These are phyloP conservation scores for Tetramitus jugosus DNA, from an alignment of 208 protist genomes.

Conservation along the genomic window DNA sequence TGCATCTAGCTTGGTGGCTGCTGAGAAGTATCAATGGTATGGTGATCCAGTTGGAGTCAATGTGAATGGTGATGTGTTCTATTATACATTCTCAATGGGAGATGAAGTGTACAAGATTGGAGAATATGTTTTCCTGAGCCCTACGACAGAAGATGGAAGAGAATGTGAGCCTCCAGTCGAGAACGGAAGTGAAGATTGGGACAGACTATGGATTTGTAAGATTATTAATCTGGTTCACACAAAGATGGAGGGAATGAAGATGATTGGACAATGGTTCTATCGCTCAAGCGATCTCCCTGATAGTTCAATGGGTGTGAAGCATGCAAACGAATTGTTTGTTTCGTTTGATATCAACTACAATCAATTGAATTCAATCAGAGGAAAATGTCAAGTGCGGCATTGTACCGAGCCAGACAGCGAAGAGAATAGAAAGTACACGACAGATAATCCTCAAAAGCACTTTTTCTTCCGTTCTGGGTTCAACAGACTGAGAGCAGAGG, in stretches of 20 bases:
- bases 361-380: neutral
- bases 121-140: too few species aligned
- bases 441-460: neutral
- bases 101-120: too few species aligned
- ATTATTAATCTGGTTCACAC: constrained; percentile 4
- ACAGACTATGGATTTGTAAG: constrained; percentile 8
- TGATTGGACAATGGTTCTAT: constrained; percentile 16
- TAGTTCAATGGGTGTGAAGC: neutral
- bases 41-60: neutral
- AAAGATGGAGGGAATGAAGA: neutral
- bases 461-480: constrained; percentile 14
- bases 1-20: neutral
- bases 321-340: neutral
- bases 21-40: neutral
- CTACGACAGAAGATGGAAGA: neutral
- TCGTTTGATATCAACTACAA: neutral
- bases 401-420: neutral
- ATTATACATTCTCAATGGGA: too few species aligned
- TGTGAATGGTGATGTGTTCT: neutral
- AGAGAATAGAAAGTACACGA: neutral
- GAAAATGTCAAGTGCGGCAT: neutral
- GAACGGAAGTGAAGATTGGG: neutral
- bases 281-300: neutral
- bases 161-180: neutral
- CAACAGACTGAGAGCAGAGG: neutral